A percentile compares a stretch with the other conserved stretches of the same genome.
These are phyloP conservation scores for Kregervanrija pseudodelftensis DNA, from an alignment of 805 yeast genomes.

Conservation along the genomic window DNA sequence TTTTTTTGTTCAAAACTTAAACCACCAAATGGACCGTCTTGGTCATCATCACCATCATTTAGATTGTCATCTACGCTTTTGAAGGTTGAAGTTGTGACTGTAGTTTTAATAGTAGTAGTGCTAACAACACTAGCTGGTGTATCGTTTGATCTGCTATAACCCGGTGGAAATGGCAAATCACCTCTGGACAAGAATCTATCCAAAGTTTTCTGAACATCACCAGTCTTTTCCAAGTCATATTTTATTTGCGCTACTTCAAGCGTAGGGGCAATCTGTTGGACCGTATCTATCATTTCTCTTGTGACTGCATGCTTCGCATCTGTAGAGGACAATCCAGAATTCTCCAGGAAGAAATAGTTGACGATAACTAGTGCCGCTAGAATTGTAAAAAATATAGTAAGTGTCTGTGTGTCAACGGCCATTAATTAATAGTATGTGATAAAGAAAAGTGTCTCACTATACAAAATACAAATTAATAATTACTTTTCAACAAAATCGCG, in stretches of 20 bases:
- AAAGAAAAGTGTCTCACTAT: too few relatives aligned
- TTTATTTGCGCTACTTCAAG: slow-evolving; percentile 64
- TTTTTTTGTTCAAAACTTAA: slow-evolving; percentile 40
- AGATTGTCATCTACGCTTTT: background rate
- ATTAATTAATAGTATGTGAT: too few relatives aligned
- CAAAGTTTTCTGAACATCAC: slow-evolving; percentile 75
- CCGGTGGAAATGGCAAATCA: slow-evolving; percentile 9
- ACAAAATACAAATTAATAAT: too few relatives aligned
- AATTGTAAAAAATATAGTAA: slow-evolving; percentile 41
- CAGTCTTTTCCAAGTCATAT: slow-evolving; percentile 65
- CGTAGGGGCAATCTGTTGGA: slow-evolving; percentile 74
- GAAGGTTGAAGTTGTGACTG: background rate
- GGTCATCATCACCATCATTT: background rate
- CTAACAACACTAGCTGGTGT: slow-evolving; percentile 3
- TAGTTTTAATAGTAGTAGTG: background rate
- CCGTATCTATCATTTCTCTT: slow-evolving; percentile 75
- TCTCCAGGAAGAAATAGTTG: slow-evolving; percentile 54
- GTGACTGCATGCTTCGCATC: slow-evolving; percentile 28
- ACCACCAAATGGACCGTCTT: slow-evolving; percentile 33
- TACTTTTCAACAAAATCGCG: too few relatives aligned
- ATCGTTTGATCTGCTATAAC: background rate
- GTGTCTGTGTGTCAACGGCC: slow-evolving; percentile 20
- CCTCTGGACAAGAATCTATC: slow-evolving; percentile 35
- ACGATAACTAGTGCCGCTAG: slow-evolving; percentile 50
- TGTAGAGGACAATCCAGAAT: background rate